phyloP scores from a whole-genome alignment of 345 rosid species.

The Ailanthus altissimus region DNA sequence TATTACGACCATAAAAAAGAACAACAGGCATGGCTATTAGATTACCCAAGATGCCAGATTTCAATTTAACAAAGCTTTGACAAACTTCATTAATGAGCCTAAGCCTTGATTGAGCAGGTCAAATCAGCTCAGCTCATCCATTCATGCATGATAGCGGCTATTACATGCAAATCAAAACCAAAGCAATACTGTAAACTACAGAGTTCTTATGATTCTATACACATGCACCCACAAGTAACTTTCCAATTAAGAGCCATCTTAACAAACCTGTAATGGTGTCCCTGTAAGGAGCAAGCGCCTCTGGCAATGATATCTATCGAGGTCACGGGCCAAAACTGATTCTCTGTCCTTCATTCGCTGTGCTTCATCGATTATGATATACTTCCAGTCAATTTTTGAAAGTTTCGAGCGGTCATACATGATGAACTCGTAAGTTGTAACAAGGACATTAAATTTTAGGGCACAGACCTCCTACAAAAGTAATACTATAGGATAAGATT shows the following conservation, averaged over 20 bases:
- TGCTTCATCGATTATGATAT: conserved; percentile 98
- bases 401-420: conserved; percentile 99
- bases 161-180: background rate
- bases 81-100: background rate
- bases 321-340: conserved; percentile 99
- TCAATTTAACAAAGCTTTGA: too few species aligned
- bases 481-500: conserved; percentile 24
- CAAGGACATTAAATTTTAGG: conserved; percentile 95
- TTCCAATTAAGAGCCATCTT: conserved; percentile 14
- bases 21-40: too few species aligned
- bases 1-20: too few species aligned
- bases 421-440: conserved; percentile 97
- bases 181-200: background rate
- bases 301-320: conserved; percentile 97
- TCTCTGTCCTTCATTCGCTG: conserved; percentile 99
- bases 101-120: conserved; percentile 3
- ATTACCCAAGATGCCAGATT: too few species aligned
- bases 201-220: background rate
- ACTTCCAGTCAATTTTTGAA: conserved; percentile 97
- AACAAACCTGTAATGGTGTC: conserved; percentile 96
- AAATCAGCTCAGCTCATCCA: background rate
- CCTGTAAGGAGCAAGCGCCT: conserved; percentile 99
- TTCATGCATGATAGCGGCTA: background rate
- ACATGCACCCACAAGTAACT: background rate
- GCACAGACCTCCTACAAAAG: conserved; percentile 83